Percentiles rank a stretch among this genome's conserved stretches.
Conservation (phyloP, 345 rosid genomes). For the Camelina laxa region DNA sequence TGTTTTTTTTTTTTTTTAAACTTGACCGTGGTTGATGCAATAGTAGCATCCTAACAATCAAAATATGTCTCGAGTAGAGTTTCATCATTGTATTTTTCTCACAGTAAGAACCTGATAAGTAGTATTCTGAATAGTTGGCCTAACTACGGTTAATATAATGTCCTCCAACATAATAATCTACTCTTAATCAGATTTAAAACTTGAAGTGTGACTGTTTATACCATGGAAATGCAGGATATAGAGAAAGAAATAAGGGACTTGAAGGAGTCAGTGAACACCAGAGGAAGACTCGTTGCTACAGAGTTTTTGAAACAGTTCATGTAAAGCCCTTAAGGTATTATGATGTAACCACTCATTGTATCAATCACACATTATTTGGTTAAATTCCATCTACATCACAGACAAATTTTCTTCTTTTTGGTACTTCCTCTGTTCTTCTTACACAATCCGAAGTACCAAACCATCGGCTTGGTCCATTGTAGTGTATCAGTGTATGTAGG, state of each 20-base stretch:
- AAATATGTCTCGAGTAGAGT: conserved; percentile 4
- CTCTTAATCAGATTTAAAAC: background rate
- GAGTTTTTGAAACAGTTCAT: conserved; percentile 93
- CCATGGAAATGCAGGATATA: conserved; percentile 71
- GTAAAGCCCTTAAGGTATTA: conserved; percentile 35
- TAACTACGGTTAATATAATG: background rate
- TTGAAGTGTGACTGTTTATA: conserved; percentile 2
- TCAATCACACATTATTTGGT: conserved; percentile 24
- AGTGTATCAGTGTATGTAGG: too few species aligned
- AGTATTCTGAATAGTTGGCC: conserved; percentile 14
- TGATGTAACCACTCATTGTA: conserved; percentile 33
- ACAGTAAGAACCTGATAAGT: background rate
- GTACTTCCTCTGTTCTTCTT: conserved; percentile 2
- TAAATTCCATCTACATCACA: conserved; percentile 2
- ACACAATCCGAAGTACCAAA: background rate
- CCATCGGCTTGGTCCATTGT: conserved; percentile 11
- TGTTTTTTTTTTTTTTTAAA: conserved; percentile 5
- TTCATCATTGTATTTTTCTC: background rate
- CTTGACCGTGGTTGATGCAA: background rate
- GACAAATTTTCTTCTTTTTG: background rate
- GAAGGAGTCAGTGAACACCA: conserved; percentile 86
- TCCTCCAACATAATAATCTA: conserved; percentile 5
- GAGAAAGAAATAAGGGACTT: conserved; percentile 92
- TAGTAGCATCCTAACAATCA: conserved; percentile 13
- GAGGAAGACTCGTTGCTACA: conserved; percentile 91